Evolutionary conservation across 139 green algal species (phyloP), one percentile per base, ranked within the genome.

Genomic region (Ettlia oleoabundans): DNA sequence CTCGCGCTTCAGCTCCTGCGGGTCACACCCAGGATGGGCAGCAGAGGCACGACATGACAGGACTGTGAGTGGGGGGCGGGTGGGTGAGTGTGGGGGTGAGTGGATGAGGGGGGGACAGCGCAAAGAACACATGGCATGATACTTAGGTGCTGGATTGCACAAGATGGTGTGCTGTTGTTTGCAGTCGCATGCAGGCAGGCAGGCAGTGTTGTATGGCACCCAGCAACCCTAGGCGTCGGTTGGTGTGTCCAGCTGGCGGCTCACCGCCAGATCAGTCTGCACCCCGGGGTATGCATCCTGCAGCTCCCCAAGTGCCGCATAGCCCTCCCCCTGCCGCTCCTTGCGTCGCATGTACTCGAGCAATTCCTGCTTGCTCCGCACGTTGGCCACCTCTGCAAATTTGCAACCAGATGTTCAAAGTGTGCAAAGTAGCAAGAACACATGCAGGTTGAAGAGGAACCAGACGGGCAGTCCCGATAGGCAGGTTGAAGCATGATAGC

Each of bases 321-420:
- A 64, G 7, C 75, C 75, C 58, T 71, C 75, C 2, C 75, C 74
- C 40, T 58, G 58, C n/a, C 75, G 37, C 75, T 76, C 51, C 28
- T 42, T 26, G 28, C 63, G 38, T 19, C 43, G 65, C 38, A 83
- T n/a, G 65, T 83, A 69, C 18, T 85, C 79, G 1, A 88, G 42
- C 21, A 88, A 38, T 62, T 85, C 55, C 26, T 68, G 26, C 52
- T 64, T 68, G 77, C 53, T 82, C 28, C 52, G 51, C 33, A 87
- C 76, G 42, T 88, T 85, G 42, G 79, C 78, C 52, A 84, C 77
- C 78, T 76, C 63, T 67, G 77, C 64, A 42, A n/a, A n/a, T n/a
- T n/a, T n/a, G n/a, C n/a, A n/a, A n/a, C n/a, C n/a, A n/a, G n/a
- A n/a, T n/a, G n/a, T n/a, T n/a, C n/a, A n/a, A n/a, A n/a, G n/a